These are phyloP conservation scores for Cryphonectria naterciae DNA, from an alignment of 2,329 filamentous ascomycete genomes.

Conservation along the genomic window DNA sequence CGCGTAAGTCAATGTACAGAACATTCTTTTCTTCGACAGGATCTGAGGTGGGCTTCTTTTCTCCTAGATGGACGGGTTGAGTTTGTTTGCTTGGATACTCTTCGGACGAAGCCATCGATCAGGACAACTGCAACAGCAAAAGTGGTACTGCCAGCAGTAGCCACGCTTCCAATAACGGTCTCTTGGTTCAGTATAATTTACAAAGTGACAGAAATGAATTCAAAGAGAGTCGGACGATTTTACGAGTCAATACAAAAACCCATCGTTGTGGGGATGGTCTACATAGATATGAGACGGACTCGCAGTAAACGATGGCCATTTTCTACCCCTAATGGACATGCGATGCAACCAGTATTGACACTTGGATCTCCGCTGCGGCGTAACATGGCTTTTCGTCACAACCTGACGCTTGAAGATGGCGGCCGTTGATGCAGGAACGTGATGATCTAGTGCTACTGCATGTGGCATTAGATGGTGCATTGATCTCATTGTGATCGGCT, in stretches of 20 bases:
- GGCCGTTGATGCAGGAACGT: not conserved
- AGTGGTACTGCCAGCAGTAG: slow-evolving; percentile 22
- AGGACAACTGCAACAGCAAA: not conserved
- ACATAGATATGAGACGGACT: slow-evolving; percentile 13
- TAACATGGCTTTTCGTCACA: not conserved
- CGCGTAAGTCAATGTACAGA: slow-evolving; percentile 5
- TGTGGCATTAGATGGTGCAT: slow-evolving; percentile 15
- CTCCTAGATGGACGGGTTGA: not conserved
- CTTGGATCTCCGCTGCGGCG: slow-evolving; percentile 11
- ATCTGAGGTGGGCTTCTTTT: not conserved
- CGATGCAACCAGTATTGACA: slow-evolving; percentile 12
- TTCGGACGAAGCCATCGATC: slow-evolving; percentile 16
- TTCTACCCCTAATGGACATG: not conserved
- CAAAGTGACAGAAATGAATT: not conserved
- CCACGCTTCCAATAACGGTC: not conserved
- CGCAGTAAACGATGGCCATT: not conserved
- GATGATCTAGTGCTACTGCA: not conserved
- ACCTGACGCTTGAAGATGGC: not conserved
- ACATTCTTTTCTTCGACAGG: not conserved
- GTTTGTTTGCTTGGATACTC: slow-evolving; percentile 6
- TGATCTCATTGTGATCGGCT: slow-evolving; percentile 8
- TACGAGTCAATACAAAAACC: not conserved
- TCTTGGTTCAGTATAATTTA: not conserved
- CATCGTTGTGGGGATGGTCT: slow-evolving; percentile 3
- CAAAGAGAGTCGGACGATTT: not conserved